Evolutionary conservation across 2,329 filamentous ascomycete genomes (phyloP), one percentile per base, ranked within the genome.

Genomic region (Didymella pomorum): DNA sequence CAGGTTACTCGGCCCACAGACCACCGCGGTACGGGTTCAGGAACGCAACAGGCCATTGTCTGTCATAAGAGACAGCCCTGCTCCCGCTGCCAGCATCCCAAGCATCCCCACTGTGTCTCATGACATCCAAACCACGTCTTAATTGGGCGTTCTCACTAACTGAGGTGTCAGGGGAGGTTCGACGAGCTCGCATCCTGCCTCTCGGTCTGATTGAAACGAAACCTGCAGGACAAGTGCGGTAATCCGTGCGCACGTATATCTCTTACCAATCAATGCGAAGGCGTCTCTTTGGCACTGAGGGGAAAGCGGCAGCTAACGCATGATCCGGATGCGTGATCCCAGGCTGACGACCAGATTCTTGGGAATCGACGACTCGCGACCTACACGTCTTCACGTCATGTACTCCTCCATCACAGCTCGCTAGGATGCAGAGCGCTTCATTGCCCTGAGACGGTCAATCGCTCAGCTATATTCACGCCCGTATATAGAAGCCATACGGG

Each of bases 251-350:
- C 45, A 41, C 31, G 51, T 50, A 51, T 54, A 46, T 54, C 50
- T 58, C 50, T 51, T 58, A 33, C 56, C 56, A 58, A 58, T 58
- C 41, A 50, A 16, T 16, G 50, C 45, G 9, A 50, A 58, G 45
- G 37, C n/a, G 12, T 31, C 37, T 45, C 31, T 41, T 42, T 58
- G 45, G 56, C 50, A 58, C 28, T 53, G 56, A 58, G 56, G 50
- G 56, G 50, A 53, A 57, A 35, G 52, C 56, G 56, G 52, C 56
- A 60, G 47, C 56, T 60, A 60, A 52, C 28, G 51, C 52, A 60
- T 51, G 56, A 43, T 55, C 52, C 47, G 39, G 39, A 42, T 45
- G 54, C 42, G 54, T 52, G 47, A 59, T 59, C 51, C 51, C 51
- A 53, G 56, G 42, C 46, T 39, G 56, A 48, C 35, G 41, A 55